Base-by-base conservation (phyloP, 768 basidiomycete genomes). In the Tulasnella sp. region DNA sequence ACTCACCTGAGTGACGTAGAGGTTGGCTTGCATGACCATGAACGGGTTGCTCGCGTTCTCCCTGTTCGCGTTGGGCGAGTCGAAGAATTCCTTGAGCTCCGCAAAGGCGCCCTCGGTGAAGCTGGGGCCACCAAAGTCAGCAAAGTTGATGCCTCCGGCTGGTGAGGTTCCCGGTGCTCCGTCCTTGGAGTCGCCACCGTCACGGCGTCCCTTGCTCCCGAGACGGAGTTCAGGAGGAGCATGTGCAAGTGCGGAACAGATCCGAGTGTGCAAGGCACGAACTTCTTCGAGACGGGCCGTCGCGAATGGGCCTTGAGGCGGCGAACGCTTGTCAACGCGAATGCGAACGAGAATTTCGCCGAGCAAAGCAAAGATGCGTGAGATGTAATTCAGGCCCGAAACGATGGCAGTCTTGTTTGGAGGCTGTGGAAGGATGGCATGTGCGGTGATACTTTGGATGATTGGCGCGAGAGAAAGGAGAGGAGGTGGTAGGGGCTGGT, bases 21-120 rank as follows among this genome's bases (percentile, higher is more conserved):
- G 88, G 84, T 97, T 97, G 48, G 93, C 94, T 86, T 96, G 96
- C 90, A 96, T 94, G 44, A 97, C 95, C 44, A 96, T 88, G 89
- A 93, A 97, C 28, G 94, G 93, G 85, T 97, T 96, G 77, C 94
- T 89, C 0, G 96, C 95, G 83, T 94, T 94, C 79, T 91, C 94
- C 31, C 93, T 90, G 12, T 92, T 94, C 11, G 94, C 94, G 82
- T 95, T 93, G 18, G 96, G 96, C 83, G 97, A 94, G 82, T 96
- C 93, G 85, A 97, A 97, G 85, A 96, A 95, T 85, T 95, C 93
- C 84, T 93, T 94, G 82, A 97, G 93, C 86, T 96, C 94, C 2
- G 92, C 92, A 82, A 95, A 94, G 2, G 96, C 95, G 12, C 92
- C 92, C 85, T 94, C 93, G 44, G 92, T 88, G 88, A 94, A 96